phyloP scores from a whole-genome alignment of 164 flowering plant genomes.

The Protea cynaroides region DNA sequence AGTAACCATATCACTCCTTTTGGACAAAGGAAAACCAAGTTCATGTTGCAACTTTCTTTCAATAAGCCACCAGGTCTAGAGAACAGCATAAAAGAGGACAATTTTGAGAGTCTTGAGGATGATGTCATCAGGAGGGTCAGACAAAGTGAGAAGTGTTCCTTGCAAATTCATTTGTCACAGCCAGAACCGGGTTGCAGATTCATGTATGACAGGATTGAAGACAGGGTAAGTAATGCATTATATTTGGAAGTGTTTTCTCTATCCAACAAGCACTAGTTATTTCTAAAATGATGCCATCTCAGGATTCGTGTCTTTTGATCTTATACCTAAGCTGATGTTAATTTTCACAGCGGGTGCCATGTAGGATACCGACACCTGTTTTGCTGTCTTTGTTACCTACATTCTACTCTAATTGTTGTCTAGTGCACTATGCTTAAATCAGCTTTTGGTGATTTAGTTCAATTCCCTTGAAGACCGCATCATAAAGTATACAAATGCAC shows the following conservation, averaged over 20 bases:
- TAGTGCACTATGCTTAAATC: background rate
- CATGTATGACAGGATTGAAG: conserved; percentile 71
- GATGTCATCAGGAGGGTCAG: conserved; percentile 68
- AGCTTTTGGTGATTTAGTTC: conserved; percentile 10
- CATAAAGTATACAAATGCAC: background rate
- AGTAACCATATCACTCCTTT: conserved; percentile 25
- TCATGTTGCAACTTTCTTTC: conserved; percentile 20
- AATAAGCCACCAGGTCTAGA: conserved; percentile 31
- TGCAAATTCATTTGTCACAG: conserved; percentile 37
- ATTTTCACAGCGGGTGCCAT: no score
- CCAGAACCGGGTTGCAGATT: conserved; percentile 57
- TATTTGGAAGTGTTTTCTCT: background rate
- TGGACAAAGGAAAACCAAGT: conserved; percentile 60
- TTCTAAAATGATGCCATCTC: no score
- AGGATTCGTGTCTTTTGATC: no score
- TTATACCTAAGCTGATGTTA: no score
- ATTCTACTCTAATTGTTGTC: no score
- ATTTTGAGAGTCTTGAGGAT: conserved; percentile 44
- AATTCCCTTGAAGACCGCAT: background rate
- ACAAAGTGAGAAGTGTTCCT: conserved; percentile 57
- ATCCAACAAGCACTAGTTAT: no score
- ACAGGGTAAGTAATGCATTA: conserved; percentile 58
- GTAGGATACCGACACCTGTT: background rate
- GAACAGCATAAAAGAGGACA: conserved; percentile 23
- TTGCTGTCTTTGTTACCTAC: background rate